Base-by-base conservation (phyloP, 2,329 filamentous ascomycete species). In the Penicillium sp. region DNA sequence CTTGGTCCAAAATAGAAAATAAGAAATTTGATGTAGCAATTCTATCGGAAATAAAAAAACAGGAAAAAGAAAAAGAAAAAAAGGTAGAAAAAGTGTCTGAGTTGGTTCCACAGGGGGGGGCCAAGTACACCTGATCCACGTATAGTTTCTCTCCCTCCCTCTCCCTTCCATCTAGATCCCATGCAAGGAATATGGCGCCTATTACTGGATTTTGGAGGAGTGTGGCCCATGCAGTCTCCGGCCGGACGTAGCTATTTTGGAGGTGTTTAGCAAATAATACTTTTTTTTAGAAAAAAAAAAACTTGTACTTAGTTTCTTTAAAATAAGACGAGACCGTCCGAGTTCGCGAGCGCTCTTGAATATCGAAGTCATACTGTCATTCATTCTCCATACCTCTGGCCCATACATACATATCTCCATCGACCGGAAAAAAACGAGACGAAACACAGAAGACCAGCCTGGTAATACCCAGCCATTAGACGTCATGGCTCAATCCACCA, bases 401-500 rank as follows among this genome's bases (percentile, higher is more conserved):
- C 47, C 37, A 27, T 50, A 33, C 10, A 46, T 19, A 29, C 27
- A 42, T 8, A 43, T 31, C 56, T 47, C 49, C 41, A 19, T 56
- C 54, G 53, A 33, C 46, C 23, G 38, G 37, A 59, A 58, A 27
- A 27, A 40, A 13, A 49, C 23, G 15, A 42, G 47, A 47, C 35
- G 45, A 45, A 17, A 17, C 9, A 37, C 31, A 27, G 35, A 51
- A 43, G 37, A 37, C 2, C 6, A 31, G 45, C 27, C 12, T 7
- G 29, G 27, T 38, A 27, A 25, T 19, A 45, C 2, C 8, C 9
- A 33, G 43, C 25, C 51, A 33, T 46, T 29, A 57, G 25, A 61
- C 47, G 56, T 10, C 54, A 72, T 72, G 67, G 65, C 67, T 50
- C 67, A 71, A 59, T 67, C 63, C 21, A 67, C 69, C 41, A 67